Evolutionary conservation across 2,329 filamentous ascomycete species (phyloP).

Genomic region (Beauveria pseudobassiana): DNA sequence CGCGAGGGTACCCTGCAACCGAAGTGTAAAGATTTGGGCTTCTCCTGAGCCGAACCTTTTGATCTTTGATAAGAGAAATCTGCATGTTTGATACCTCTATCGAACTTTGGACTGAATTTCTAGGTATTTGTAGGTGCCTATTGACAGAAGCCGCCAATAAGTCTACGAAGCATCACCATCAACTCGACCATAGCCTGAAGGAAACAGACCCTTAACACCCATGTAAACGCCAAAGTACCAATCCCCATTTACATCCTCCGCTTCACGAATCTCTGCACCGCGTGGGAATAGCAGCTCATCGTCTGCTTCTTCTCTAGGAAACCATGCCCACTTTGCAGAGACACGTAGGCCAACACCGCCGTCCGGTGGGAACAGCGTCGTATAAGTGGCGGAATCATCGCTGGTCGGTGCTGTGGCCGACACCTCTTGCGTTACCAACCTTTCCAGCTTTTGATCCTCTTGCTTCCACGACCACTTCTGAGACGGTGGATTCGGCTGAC

Average conservation of each 20-base stretch:
- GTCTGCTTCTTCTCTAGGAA: slow-evolving; percentile 52
- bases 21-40: not conserved
- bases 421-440: slow-evolving; percentile 46
- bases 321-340: slow-evolving; percentile 69
- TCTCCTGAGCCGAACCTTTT: not conserved
- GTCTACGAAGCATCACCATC: slow-evolving; percentile 21
- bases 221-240: slow-evolving; percentile 88
- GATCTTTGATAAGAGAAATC: too few relatives aligned
- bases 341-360: slow-evolving; percentile 62
- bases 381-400: slow-evolving; percentile 20
- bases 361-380: slow-evolving; percentile 58
- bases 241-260: slow-evolving; percentile 81
- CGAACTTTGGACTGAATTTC: not conserved
- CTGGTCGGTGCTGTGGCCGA: slow-evolving; percentile 33
- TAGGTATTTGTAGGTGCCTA: not conserved
- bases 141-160: not conserved
- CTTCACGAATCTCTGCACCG: slow-evolving; percentile 74
- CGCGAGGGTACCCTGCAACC: not conserved
- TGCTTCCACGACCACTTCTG: slow-evolving; percentile 47
- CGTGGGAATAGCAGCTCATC: slow-evolving; percentile 82
- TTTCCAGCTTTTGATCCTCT: slow-evolving; percentile 31
- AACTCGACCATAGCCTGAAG: slow-evolving; percentile 63
- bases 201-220: slow-evolving; percentile 71
- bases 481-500: slow-evolving; percentile 26
- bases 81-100: not conserved